Conservation (phyloP, 2,329 filamentous ascomycete genomes). For the Fusarium setosum region DNA sequence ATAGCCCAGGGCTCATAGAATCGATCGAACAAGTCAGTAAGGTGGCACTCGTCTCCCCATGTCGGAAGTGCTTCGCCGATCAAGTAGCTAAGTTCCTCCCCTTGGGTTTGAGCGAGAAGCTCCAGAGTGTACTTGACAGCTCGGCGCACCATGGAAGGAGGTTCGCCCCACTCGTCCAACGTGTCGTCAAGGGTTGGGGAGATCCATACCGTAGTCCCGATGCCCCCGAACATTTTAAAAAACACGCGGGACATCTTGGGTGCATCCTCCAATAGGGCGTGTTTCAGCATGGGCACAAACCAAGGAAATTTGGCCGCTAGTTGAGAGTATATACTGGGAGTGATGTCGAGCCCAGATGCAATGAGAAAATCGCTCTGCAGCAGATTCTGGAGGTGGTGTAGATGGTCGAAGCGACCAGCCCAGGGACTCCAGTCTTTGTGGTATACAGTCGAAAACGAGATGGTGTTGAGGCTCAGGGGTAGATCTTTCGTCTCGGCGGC, state of each 20-base stretch:
- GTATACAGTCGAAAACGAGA: constrained; percentile 9
- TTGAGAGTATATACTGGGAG: not conserved
- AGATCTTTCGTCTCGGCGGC: not conserved
- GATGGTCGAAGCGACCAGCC: not conserved
- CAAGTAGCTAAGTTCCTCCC: not conserved
- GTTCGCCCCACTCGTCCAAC: not conserved
- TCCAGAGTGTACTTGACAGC: not conserved
- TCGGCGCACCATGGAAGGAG: not conserved
- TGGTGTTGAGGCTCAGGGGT: not conserved
- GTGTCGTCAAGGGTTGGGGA: too few relatives aligned
- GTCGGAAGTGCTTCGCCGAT: not conserved
- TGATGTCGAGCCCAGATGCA: not conserved
- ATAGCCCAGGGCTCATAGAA: not conserved
- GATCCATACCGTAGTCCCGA: too few relatives aligned
- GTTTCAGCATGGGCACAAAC: not conserved
- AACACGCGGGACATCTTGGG: too few relatives aligned
- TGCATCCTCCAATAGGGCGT: not conserved
- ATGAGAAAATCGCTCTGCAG: not conserved
- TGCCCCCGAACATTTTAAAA: too few relatives aligned
- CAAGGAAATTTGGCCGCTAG: not conserved
- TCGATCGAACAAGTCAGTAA: not conserved
- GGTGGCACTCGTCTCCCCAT: fast-evolving
- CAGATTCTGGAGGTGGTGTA: not conserved
- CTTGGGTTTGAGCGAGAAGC: not conserved
- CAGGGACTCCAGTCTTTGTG: not conserved